Base-by-base conservation (phyloP, 73 alveolate genomes). In the Symbiodinium natans region DNA sequence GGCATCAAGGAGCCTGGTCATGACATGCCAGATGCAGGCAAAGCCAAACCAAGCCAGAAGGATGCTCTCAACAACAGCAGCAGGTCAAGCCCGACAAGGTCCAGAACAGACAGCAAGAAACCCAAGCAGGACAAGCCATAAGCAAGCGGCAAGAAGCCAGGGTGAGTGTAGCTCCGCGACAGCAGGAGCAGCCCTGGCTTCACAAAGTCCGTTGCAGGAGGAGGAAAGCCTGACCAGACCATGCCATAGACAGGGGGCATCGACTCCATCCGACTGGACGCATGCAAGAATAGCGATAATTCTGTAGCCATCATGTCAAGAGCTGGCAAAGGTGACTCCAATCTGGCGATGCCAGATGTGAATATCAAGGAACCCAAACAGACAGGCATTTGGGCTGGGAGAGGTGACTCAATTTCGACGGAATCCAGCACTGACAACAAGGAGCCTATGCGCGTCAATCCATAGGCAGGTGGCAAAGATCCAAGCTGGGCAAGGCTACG, bases 71-170 rank as follows among this genome's bases (percentile, higher is more conserved):
- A 80, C 56, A 38, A 74, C 0, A 31, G 36, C 52, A 21, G 29
- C n/a, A 42, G 5, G 42, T 85, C 98, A 31, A 77, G 25, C 71
- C 41, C 31, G 83, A 21, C 68, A 36, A 19, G 43, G 71, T 92
- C 98, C 98, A 48, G 82, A 23, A 48, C 92, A 13, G 68, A 40
- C 92, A 34, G 15, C 8, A n/a, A 31, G 31, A 27, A 46, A 9
- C 68, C 98, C 33, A 52, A 68, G 52, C 98, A 34, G n/a, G 83
- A 41, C 92, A 92, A 41, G 3, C 98, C 98, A n/a, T 27, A 92
- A 52, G 33, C 98, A 2, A 41, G 40, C 40, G 43, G 27, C 80
- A 9, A 2, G 31, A 34, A 39, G 34, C 71, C 98, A 54, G 39
- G 9, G 43, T 27, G 59, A 21, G 43, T 46, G 40, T 33, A 38